Base-by-base conservation (phyloP, 2,329 filamentous ascomycete genomes). In the Stemphylium beticola region DNA sequence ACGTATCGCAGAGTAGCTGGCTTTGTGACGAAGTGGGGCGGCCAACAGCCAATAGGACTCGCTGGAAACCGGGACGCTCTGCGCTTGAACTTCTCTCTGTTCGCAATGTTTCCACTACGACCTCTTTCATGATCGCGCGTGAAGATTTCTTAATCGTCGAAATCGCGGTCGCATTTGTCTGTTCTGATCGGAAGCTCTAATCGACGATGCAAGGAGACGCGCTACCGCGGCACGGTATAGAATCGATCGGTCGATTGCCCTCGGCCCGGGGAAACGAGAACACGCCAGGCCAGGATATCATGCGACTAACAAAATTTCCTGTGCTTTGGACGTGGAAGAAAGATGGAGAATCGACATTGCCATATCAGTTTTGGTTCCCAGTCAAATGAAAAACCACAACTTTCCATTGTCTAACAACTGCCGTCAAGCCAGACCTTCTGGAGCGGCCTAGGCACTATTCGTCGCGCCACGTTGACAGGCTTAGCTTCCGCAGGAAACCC, bases 181-280 rank as follows among this genome's bases (percentile, higher is more conserved):
- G 20, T 34, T 17, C 14, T 29, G 12, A 18, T 18, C 7, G 9
- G 8, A 29, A 15, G n/a, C 10, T 31, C 31, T 17, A 31, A 44
- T 34, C 41, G 41, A 31, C 41, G 41, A 44, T 44, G 31, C 31
- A 44, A 20, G 24, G 31, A n/a, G 18, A 24, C 31, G 24, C 14
- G 22, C 31, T 44, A 22, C 42, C 12, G 31, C 8, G 22, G 39
- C 24, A 17, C 33, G 17, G 15, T 8, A 31, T 9, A 9, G 12
- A 18, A 44, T 44, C 51, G 45, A 54, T 44, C 51, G 45, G 49
- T 39, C 51, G 39, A 50, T 39, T 24, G 15, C 26, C n/a, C 41
- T 54, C 51, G 51, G 51, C 39, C 22, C 39, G 45, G 39, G 38
- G 22, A 24, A 50, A 42, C 22, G 9, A 20, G 22, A 45, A 40